Base-by-base conservation (phyloP, 31 red algal species). In the Odonthalia washingtoniensis region DNA sequence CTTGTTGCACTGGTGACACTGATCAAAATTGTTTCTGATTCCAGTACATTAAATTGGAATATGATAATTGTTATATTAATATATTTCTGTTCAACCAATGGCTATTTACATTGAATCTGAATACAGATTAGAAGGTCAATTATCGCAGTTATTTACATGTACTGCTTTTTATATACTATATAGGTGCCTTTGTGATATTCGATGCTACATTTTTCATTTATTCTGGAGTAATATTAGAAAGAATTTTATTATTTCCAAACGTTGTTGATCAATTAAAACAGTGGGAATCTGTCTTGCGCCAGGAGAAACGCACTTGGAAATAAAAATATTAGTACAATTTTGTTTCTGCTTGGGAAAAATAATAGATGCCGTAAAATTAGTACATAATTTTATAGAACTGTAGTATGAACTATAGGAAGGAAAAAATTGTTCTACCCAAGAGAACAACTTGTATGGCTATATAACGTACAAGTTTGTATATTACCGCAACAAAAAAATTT, bases 21-120 rank as follows among this genome's bases (percentile, higher is more conserved):
- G 30, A 84, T 91, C 87, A 96, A 96, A 78, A 92, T 96, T 40
- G 65, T 91, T 52, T 18, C 92, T 12, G 62, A 92, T 46, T 90
- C 94, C 40, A 88, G 82, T 72, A 88, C 83, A 12, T 43, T 86
- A 45, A 96, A 96, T 43, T 92, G 94, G 89, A 73, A 92, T 35
- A 75, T 87, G 49, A 44, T 95, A 46, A 40, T 95, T 42, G 69
- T 72, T 2, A 77, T 89, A 70, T 67, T 80, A 6, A 40, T 91
- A 37, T 89, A n/a, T n/a, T n/a, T n/a, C n/a, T n/a, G n/a, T n/a
- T n/a, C n/a, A n/a, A n/a, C n/a, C 86, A 9, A 17, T 95, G 36
- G 82, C 73, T 27, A 61, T 94, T 41, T 84, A 81, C 81, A 44
- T 94, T 41, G 74, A 72, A 34, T 81, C 85, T 0, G 92, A 94